Evolutionary conservation across 202 grass and related monocot genomes (phyloP).

Genomic region (Saccharum hybrid): DNA sequence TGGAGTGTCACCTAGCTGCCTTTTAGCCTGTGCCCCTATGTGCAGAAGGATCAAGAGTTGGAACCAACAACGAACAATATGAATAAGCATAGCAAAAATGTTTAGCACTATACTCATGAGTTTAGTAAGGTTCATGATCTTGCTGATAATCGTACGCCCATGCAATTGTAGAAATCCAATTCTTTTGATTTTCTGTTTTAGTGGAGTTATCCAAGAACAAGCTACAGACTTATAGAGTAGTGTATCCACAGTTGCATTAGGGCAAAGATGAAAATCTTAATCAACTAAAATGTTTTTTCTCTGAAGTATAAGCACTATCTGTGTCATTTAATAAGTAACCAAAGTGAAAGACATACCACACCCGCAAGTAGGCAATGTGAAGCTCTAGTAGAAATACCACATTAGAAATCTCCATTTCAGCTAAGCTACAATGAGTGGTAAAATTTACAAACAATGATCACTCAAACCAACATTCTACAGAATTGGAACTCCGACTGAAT

Average conservation of each 20-base stretch:
- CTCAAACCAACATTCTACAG: not conserved
- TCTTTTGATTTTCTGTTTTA: not conserved
- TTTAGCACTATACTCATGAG: not conserved
- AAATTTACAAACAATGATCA: not conserved
- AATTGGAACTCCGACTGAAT: not conserved
- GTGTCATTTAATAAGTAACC: not conserved
- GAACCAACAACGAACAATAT: constrained; percentile 1
- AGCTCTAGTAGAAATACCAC: constrained; percentile 9
- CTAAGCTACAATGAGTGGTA: not conserved
- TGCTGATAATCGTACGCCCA: not conserved
- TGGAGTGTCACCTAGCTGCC: not conserved
- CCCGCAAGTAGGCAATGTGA: not conserved
- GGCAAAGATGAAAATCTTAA: not conserved
- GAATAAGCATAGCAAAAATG: not conserved
- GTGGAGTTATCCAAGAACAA: constrained; percentile 24
- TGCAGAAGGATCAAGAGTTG: constrained; percentile 23
- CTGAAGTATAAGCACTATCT: not conserved
- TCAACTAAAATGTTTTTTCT: not conserved
- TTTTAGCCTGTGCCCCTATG: constrained; percentile 1
- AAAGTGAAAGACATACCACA: not conserved
- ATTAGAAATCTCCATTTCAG: not conserved
- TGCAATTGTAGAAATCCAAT: not conserved
- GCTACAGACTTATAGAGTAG: constrained; percentile 14
- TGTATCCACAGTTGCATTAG: not conserved
- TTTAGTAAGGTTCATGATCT: constrained; percentile 9